Percentiles rank a stretch among this genome's conserved stretches.
Conservation (phyloP, 306 rosid species). For the Vigna hirtella region DNA sequence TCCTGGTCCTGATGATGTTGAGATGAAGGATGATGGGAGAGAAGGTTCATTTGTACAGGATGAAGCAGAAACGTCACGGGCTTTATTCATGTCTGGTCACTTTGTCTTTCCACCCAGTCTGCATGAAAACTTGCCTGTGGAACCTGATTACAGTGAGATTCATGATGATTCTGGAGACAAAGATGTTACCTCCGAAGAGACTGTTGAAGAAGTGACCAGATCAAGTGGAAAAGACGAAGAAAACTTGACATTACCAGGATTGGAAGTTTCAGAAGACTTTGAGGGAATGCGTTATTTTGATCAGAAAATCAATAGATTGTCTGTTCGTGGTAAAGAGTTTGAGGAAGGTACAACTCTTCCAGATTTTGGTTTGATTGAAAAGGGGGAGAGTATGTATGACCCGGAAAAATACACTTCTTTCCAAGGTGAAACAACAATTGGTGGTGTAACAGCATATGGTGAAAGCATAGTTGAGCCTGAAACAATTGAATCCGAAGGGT, state of each 20-base stretch:
- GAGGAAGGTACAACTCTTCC: constrained; percentile 68
- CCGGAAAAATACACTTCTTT: constrained; percentile 61
- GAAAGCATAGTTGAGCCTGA: constrained; percentile 57
- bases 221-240: constrained; percentile 74
- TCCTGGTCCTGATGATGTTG: constrained; percentile 69
- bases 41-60: constrained; percentile 45
- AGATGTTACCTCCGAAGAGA: constrained; percentile 55
- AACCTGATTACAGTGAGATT: constrained; percentile 58
- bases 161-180: constrained; percentile 54
- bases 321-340: constrained; percentile 68
- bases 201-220: constrained; percentile 52
- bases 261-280: constrained; percentile 67
- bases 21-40: constrained; percentile 57
- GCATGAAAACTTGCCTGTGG: constrained; percentile 90
- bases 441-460: constrained; percentile 50
- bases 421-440: constrained; percentile 58
- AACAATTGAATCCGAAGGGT: constrained; percentile 58
- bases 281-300: constrained; percentile 60
- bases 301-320: constrained; percentile 59
- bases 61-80: constrained; percentile 76
- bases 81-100: constrained; percentile 89
- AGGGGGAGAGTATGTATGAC: constrained; percentile 61
- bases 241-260: constrained; percentile 56
- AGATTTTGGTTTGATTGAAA: constrained; percentile 59
- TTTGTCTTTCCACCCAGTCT: constrained; percentile 84